Percentiles rank a stretch among this genome's conserved stretches.
These are phyloP conservation scores for Fomitopsis pulvina DNA, from an alignment of 768 basidiomycete species.

Conservation along the genomic window DNA sequence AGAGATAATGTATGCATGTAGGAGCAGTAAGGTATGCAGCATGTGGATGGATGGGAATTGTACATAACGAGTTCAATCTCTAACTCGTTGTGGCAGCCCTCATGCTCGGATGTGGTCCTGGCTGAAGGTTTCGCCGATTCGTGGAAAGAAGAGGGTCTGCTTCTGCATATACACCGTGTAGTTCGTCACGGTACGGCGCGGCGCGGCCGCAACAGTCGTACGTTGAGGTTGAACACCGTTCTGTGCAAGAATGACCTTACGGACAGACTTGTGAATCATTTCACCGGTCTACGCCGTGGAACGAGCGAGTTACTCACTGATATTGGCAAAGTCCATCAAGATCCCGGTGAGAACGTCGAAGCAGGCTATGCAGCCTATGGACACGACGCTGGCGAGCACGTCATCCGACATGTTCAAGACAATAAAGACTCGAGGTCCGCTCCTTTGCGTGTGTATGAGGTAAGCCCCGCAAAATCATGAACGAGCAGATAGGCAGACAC, in stretches of 20 bases:
- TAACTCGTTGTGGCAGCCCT: neutral
- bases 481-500: too few relatives aligned
- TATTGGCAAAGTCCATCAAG: conserved; percentile 7
- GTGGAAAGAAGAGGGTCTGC: neutral
- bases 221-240: neutral
- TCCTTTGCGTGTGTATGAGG: too few relatives aligned
- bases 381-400: neutral
- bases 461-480: too few relatives aligned
- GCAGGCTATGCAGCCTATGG: neutral
- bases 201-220: neutral
- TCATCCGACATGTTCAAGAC: conserved; percentile 6
- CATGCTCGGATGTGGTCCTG: neutral
- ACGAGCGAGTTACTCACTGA: conserved; percentile 4
- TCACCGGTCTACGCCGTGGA: neutral
- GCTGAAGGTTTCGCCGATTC: neutral
- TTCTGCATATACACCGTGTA: neutral
- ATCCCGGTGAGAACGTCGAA: conserved; percentile 4
- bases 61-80: neutral
- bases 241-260: conserved; percentile 2
- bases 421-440: too few relatives aligned
- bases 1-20: too few relatives aligned
- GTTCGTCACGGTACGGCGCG: too few relatives aligned
- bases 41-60: neutral
- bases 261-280: neutral
- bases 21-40: neutral